Evolutionary conservation across 2,329 filamentous ascomycete species (phyloP).

Genomic region (Phyllosticta citriasiana): DNA sequence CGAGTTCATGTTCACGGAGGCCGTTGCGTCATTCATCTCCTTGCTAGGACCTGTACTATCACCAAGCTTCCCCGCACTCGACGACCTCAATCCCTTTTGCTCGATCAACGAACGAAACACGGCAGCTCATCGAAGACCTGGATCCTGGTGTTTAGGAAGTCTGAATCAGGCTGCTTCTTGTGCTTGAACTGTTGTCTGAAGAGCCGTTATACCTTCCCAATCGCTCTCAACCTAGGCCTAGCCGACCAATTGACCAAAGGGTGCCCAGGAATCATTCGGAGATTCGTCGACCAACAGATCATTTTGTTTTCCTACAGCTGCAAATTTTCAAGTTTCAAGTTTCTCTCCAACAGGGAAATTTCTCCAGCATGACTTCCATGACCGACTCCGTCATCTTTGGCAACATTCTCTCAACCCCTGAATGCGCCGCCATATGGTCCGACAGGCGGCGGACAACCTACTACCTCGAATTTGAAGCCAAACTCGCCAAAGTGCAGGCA

Average conservation of each 20-base stretch:
- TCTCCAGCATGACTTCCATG: slow-evolving; percentile 16
- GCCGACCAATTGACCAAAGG: too few species aligned
- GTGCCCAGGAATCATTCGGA: too few species aligned
- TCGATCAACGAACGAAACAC: background rate
- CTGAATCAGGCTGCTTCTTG: background rate
- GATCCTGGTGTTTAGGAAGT: background rate
- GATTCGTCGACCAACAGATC: too few species aligned
- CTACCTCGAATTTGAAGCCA: slow-evolving; percentile 21
- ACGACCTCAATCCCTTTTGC: background rate
- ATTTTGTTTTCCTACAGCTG: too few species aligned
- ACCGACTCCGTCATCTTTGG: slow-evolving; percentile 21
- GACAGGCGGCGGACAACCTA: slow-evolving; percentile 14
- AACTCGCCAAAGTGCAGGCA: slow-evolving; percentile 19
- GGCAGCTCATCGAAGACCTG: background rate
- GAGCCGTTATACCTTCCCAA: background rate
- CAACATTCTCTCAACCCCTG: slow-evolving; percentile 20
- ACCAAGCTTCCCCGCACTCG: background rate
- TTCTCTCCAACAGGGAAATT: background rate
- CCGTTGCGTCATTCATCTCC: background rate
- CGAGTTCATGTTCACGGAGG: background rate
- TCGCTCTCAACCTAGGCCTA: background rate
- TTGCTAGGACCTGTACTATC: too few species aligned
- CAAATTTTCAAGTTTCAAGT: too few species aligned
- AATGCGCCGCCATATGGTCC: slow-evolving; percentile 20
- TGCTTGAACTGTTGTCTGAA: too few species aligned